These are phyloP conservation scores for Geoglossum glabrum DNA, from an alignment of 495 filamentous ascomycete genomes.

Conservation along the genomic window DNA sequence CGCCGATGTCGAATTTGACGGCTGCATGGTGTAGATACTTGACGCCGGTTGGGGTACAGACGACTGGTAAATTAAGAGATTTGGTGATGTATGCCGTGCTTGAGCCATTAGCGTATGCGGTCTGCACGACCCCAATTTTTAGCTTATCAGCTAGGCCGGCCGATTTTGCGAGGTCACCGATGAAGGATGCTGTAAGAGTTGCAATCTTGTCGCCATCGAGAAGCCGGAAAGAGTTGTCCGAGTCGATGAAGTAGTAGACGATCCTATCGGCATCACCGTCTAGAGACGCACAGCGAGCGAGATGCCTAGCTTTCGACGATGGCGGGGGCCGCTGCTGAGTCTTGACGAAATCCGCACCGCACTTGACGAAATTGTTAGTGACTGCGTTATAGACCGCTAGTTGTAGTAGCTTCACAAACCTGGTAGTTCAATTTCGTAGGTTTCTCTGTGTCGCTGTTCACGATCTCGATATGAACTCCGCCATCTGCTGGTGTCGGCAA, in stretches of 20 bases:
- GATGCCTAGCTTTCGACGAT: conserved; percentile 47
- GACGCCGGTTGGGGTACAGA: conserved; percentile 88
- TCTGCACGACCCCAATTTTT: conserved; percentile 85
- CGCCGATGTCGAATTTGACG: conserved; percentile 73
- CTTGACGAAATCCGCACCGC: conserved; percentile 93
- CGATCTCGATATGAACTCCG: conserved; percentile 58
- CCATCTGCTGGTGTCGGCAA: conserved; percentile 43
- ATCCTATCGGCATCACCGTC: conserved; percentile 92
- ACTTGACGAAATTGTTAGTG: conserved; percentile 28
- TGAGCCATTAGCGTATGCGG: conserved; percentile 94
- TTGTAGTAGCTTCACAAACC: conserved; percentile 24
- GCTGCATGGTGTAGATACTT: conserved; percentile 96
- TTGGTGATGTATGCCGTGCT: conserved; percentile 80
- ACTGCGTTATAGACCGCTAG: background rate
- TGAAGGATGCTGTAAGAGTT: conserved; percentile 81
- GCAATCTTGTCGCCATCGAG: conserved; percentile 95
- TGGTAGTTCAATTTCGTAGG: conserved; percentile 77
- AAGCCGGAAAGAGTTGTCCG: conserved; percentile 63
- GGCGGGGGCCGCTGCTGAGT: conserved; percentile 85
- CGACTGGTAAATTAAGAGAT: conserved; percentile 69
- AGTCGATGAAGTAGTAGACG: conserved; percentile 84
- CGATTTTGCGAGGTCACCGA: conserved; percentile 63
- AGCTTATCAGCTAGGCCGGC: conserved; percentile 62
- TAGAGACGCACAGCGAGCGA: conserved; percentile 75
- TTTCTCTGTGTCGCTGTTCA: conserved; percentile 79